These are phyloP conservation scores for Suhomyces kilbournensis DNA, from an alignment of 805 yeast species.

Conservation along the genomic window DNA sequence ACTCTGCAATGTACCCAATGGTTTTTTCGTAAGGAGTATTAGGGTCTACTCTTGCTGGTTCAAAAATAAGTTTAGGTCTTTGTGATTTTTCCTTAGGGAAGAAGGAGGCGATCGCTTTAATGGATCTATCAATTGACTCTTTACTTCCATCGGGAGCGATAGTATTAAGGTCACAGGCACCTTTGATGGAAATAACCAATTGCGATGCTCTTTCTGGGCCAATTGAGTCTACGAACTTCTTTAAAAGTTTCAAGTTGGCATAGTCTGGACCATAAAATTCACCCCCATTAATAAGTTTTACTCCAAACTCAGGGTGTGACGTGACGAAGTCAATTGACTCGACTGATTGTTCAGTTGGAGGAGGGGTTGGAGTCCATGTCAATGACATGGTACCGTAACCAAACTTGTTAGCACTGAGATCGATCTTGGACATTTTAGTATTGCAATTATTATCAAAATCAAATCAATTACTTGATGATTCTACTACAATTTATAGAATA, in stretches of 20 bases:
- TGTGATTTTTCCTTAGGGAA: conserved; percentile 25
- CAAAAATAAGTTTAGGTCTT: conserved; percentile 48
- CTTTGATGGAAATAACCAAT: conserved; percentile 66
- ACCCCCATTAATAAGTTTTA: conserved; percentile 65
- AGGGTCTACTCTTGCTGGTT: conserved; percentile 68
- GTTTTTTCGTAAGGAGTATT: conserved; percentile 57
- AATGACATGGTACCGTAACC: conserved; percentile 85
- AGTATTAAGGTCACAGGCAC: conserved; percentile 44
- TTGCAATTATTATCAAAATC: not conserved
- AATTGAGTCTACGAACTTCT: conserved; percentile 52
- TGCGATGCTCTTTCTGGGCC: conserved; percentile 53
- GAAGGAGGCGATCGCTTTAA: conserved; percentile 39
- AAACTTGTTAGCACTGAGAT: conserved; percentile 21
- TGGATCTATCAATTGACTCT: conserved; percentile 45
- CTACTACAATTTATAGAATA: not conserved
- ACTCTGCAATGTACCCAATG: conserved; percentile 53
- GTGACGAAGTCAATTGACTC: conserved; percentile 44
- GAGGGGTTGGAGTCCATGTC: conserved; percentile 64
- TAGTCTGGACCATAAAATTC: conserved; percentile 66
- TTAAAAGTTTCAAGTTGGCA: conserved; percentile 54
- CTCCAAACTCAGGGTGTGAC: conserved; percentile 46
- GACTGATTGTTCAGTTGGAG: conserved; percentile 52
- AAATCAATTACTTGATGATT: not conserved
- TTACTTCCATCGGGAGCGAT: conserved; percentile 49
- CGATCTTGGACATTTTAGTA: conserved; percentile 4